phyloP scores from a whole-genome alignment of 1,139 yeast genomes.

The Blastobotrys serpentis region DNA sequence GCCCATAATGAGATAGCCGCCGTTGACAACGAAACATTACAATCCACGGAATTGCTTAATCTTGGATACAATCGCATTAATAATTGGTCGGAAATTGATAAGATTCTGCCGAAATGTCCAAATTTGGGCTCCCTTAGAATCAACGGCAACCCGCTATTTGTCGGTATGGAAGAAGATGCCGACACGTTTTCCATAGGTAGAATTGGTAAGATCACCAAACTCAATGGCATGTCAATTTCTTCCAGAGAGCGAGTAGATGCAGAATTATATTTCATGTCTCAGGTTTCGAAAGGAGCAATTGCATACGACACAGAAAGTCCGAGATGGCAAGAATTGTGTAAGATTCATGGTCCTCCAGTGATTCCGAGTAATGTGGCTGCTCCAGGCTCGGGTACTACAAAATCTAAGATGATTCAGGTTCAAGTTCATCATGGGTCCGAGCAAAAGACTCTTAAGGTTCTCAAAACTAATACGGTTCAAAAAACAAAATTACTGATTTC shows the following conservation, averaged over 20 bases:
- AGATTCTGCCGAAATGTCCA: conserved; percentile 40
- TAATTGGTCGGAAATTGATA: conserved; percentile 53
- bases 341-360: conserved; percentile 34
- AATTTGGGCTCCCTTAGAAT: conserved; percentile 48
- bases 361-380: conserved; percentile 20
- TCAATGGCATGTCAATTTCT: conserved; percentile 59
- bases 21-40: background rate
- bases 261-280: conserved; percentile 64
- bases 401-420: conserved; percentile 23
- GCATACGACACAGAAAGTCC: conserved; percentile 31
- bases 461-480: conserved; percentile 26
- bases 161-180: conserved; percentile 38
- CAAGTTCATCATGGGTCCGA: conserved; percentile 19
- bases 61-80: conserved; percentile 48
- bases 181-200: conserved; percentile 52
- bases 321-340: conserved; percentile 37
- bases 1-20: conserved; percentile 29
- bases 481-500: conserved; percentile 28
- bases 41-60: conserved; percentile 39
- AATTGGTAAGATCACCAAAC: conserved; percentile 35
- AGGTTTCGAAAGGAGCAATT: conserved; percentile 43
- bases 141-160: conserved; percentile 53
- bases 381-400: conserved; percentile 19
- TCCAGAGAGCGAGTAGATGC: conserved; percentile 56
- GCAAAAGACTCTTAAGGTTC: conserved; percentile 20